phyloP scores from a whole-genome alignment of 352 stramenopile species.

The Phytopythium mirpurense region DNA sequence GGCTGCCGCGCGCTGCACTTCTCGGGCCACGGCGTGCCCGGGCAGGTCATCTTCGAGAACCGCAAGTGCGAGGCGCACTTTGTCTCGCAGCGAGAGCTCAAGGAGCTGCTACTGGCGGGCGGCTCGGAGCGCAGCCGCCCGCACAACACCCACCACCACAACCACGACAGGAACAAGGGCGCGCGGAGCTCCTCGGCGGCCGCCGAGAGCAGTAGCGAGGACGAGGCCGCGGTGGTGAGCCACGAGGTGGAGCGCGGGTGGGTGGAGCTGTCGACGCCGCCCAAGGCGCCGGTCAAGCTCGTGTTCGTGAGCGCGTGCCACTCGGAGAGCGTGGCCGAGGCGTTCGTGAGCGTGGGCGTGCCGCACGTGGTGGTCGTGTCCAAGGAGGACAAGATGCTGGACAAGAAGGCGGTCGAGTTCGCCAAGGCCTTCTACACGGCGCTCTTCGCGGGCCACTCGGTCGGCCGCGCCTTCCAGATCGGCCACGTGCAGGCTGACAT shows the following conservation, averaged over 20 bases:
- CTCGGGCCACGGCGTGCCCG: constrained; percentile 67
- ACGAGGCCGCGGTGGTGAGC: constrained; percentile 20
- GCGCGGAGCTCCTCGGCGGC: too few relatives aligned
- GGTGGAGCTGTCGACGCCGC: constrained; percentile 23
- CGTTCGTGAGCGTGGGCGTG: constrained; percentile 86
- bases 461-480: constrained; percentile 80
- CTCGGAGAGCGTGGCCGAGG: constrained; percentile 82
- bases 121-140: constrained; percentile 25
- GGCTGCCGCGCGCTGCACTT: constrained; percentile 77
- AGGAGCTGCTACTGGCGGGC: constrained; percentile 65
- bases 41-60: constrained; percentile 81
- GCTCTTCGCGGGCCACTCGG: constrained; percentile 71
- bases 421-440: constrained; percentile 88
- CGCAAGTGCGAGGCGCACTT: constrained; percentile 79
- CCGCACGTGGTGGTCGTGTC: constrained; percentile 89
- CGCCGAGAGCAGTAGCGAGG: constrained; percentile 8
- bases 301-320: constrained; percentile 90
- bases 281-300: constrained; percentile 56
- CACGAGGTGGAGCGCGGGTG: constrained; percentile 44
- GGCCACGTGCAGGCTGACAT: constrained; percentile 75
- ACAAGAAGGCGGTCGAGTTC: constrained; percentile 87
- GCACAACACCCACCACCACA: constrained; percentile 6
- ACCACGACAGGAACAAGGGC: constrained; percentile 3
- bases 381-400: constrained; percentile 78
- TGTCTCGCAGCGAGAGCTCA: constrained; percentile 73